Conservation (phyloP, 2,329 filamentous ascomycete genomes). For the Fusarium incarnatum region DNA sequence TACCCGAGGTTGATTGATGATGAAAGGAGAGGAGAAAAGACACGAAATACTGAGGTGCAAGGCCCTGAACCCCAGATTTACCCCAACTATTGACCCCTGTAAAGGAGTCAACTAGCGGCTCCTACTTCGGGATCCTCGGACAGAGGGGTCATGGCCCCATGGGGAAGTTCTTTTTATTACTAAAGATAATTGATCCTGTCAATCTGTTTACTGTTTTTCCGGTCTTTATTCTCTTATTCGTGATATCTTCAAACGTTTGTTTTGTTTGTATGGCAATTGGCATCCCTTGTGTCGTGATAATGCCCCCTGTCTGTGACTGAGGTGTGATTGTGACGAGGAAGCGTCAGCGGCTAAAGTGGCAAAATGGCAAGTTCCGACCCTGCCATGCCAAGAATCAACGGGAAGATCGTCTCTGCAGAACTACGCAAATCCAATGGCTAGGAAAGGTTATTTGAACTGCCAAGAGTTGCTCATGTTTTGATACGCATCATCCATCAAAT, state of each 20-base stretch:
- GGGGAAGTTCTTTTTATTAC: neutral
- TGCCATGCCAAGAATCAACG: neutral
- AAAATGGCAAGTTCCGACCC: neutral
- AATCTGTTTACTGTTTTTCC: neutral
- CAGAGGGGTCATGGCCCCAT: neutral
- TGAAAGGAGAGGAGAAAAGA: neutral
- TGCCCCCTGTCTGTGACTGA: neutral
- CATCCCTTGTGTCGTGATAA: neutral
- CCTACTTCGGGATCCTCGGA: constrained; percentile 17
- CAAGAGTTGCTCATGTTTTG: neutral
- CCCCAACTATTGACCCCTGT: constrained; percentile 14
- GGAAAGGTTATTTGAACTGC: neutral
- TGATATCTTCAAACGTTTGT: neutral
- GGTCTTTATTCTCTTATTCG: neutral
- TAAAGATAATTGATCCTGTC: neutral
- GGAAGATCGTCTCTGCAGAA: neutral
- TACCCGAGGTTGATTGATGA: constrained; percentile 29
- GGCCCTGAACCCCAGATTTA: constrained; percentile 28
- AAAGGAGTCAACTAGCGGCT: constrained; percentile 16
- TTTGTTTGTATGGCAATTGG: neutral
- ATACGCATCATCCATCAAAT: neutral
- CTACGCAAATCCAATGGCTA: neutral
- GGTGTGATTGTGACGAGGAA: neutral
- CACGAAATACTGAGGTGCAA: constrained; percentile 6
- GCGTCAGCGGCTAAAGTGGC: neutral